Base-by-base conservation (phyloP, 176 grass and related monocot genomes). In the Microstegium vimineum region DNA sequence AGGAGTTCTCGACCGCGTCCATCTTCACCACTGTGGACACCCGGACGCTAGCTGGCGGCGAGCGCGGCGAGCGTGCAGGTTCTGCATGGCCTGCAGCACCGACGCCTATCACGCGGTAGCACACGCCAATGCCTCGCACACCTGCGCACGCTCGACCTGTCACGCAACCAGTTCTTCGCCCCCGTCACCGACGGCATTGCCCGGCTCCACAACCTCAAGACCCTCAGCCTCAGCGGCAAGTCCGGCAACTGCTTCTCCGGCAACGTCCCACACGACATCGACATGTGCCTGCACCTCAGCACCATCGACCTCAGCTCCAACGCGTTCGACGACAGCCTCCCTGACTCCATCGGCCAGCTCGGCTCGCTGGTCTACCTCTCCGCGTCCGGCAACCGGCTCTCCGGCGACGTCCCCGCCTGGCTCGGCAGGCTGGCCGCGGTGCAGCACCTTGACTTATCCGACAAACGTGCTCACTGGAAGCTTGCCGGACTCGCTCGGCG, bases 211-310 rank as follows among this genome's bases (percentile, higher is more conserved):
- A 95, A 91, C 70, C 93, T 98, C 76, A 98, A 95, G 77, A 71
- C 59, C 10, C 42, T 98, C 32, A 60, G 78, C 67, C 78, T 95
- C 71, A 74, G 79, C 59, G 69, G 27, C n/a, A n/a, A n/a, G n/a
- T n/a, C n/a, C n/a, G n/a, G n/a, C 67, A 98, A 98, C 87, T 69
- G 75, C 10, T 95, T 98, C 90, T 86, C 80, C 69, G 91, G 90
- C 23, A 22, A 62, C 4, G 51, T 98, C 37, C 93, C 96, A 0
- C 37, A 9, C 23, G 89, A 90, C 54, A 34, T 95, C 25, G 93
- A 89, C 84, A 41, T 75, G 54, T 98, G 96, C 73, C 86, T 87
- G 31, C 96, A 98, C 49, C 79, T 98, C 20, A 67, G 31, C 62
- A 66, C 1, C 40, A 3, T 98, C 6, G 96, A 98, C 36, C 17